Percentiles rank a stretch among this genome's conserved stretches.
phyloP scores from a whole-genome alignment of 805 yeast species.

The Candida hungchunana region DNA sequence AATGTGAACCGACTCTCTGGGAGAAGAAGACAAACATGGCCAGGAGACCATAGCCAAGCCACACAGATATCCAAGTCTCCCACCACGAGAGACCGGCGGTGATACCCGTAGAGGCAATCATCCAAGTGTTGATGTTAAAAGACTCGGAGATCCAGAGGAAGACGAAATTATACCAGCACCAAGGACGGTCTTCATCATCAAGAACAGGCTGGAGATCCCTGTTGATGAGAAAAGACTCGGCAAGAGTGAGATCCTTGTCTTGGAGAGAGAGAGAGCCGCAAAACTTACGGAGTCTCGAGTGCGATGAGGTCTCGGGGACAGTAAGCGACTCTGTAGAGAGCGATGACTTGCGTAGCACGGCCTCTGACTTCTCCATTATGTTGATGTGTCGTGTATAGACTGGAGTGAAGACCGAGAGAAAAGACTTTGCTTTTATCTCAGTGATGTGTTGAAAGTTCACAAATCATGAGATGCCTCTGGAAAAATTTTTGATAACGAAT shows the following conservation, averaged over 20 bases:
- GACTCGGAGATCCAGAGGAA: conserved; percentile 88
- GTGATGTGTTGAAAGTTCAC: no score
- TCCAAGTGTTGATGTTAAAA: conserved; percentile 87
- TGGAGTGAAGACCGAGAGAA: no score
- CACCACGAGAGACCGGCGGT: conserved; percentile 80
- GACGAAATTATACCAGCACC: conserved; percentile 81
- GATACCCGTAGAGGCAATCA: conserved; percentile 84
- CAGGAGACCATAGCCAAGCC: conserved; percentile 75
- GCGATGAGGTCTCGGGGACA: neutral
- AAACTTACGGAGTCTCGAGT: neutral
- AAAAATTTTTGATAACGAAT: no score
- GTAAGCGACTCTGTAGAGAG: neutral
- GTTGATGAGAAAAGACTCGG: conserved; percentile 67
- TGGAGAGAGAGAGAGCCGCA: conserved; percentile 7
- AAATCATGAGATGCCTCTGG: no score
- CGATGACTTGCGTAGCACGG: neutral
- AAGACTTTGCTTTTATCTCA: no score
- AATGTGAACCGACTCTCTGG: conserved; percentile 74
- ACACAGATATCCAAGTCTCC: conserved; percentile 86
- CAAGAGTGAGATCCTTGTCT: conserved; percentile 37
- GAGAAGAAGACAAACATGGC: conserved; percentile 67
- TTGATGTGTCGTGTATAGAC: no score
- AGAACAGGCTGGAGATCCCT: conserved; percentile 71
- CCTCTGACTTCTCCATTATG: no score
- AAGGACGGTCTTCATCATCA: conserved; percentile 66